phyloP scores from a whole-genome alignment of 2,329 filamentous ascomycete species.

The Fusarium sp. region DNA sequence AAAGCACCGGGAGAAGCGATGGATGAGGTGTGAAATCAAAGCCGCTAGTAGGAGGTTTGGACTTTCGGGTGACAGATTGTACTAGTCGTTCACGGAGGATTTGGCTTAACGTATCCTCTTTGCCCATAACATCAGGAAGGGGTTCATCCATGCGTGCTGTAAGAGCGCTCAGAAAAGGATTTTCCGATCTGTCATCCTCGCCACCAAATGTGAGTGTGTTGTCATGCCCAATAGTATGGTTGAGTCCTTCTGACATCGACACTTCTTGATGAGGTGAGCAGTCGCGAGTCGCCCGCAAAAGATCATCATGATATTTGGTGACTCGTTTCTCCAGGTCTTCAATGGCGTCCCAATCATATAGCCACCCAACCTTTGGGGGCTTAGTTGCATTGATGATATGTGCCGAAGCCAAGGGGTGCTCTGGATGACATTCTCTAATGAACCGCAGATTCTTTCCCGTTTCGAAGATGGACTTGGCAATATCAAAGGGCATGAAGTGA shows the following conservation, averaged over 20 bases:
- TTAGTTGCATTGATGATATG: conserved; percentile 58
- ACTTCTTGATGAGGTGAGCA: not conserved
- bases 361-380: conserved; percentile 73
- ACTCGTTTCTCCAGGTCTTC: conserved; percentile 71
- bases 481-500: conserved; percentile 75
- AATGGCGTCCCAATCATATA: conserved; percentile 78
- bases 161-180: conserved; percentile 45
- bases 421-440: conserved; percentile 74
- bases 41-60: conserved; percentile 25
- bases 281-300: conserved; percentile 42
- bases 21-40: conserved; percentile 62
- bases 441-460: conserved; percentile 81
- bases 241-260: not conserved
- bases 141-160: conserved; percentile 45
- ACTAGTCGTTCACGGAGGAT: conserved; percentile 57
- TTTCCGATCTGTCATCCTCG: conserved; percentile 37
- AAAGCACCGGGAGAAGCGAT: conserved; percentile 74
- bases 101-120: conserved; percentile 52
- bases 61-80: conserved; percentile 46
- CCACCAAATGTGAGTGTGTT: conserved; percentile 62
- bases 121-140: conserved; percentile 35
- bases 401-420: conserved; percentile 73
- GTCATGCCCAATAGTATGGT: not conserved
- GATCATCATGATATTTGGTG: conserved; percentile 48
- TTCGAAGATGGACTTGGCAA: conserved; percentile 80